These are phyloP conservation scores for Gracilaria gracilis DNA, from an alignment of 23 red algal species.

Conservation along the genomic window DNA sequence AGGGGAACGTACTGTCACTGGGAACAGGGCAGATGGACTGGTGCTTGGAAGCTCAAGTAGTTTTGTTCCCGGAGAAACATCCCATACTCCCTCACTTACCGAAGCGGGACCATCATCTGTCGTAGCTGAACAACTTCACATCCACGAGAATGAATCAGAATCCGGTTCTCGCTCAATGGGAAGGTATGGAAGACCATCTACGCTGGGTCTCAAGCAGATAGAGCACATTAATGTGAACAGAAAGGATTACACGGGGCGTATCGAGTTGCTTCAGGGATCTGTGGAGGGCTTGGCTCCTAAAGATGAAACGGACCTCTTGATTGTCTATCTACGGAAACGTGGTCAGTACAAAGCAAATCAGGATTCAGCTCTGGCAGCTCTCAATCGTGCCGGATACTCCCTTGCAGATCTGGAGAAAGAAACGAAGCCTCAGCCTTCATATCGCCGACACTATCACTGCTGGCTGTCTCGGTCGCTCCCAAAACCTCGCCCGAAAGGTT, in stretches of 20 bases:
- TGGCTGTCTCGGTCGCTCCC: slow-evolving; percentile 78
- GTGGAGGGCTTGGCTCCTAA: slow-evolving; percentile 72
- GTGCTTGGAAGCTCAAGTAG: no score
- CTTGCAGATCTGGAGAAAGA: slow-evolving; percentile 78
- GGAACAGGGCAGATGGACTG: no score
- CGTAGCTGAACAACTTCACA: no score
- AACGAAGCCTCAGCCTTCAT: slow-evolving; percentile 78
- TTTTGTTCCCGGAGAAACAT: no score
- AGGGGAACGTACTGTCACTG: no score
- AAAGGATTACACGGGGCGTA: slow-evolving; percentile 89
- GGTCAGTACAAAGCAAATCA: slow-evolving; percentile 86
- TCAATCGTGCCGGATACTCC: slow-evolving; percentile 70
- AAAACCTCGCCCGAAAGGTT: slow-evolving; percentile 77
- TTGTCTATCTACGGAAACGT: slow-evolving; percentile 83
- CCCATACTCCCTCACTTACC: no score
- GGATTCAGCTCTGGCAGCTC: slow-evolving; percentile 79
- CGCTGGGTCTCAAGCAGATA: slow-evolving; percentile 64
- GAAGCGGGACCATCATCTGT: no score
- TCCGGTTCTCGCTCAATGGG: no score
- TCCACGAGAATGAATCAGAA: no score
- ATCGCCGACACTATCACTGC: slow-evolving; percentile 88
- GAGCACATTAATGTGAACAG: slow-evolving; percentile 89
- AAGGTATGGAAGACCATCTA: slow-evolving; percentile 67
- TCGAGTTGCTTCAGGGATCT: slow-evolving; percentile 82
- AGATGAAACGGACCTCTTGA: slow-evolving; percentile 86